phyloP scores from a whole-genome alignment of 108 stramenopile species.

The Stephanodiscus triporus region DNA sequence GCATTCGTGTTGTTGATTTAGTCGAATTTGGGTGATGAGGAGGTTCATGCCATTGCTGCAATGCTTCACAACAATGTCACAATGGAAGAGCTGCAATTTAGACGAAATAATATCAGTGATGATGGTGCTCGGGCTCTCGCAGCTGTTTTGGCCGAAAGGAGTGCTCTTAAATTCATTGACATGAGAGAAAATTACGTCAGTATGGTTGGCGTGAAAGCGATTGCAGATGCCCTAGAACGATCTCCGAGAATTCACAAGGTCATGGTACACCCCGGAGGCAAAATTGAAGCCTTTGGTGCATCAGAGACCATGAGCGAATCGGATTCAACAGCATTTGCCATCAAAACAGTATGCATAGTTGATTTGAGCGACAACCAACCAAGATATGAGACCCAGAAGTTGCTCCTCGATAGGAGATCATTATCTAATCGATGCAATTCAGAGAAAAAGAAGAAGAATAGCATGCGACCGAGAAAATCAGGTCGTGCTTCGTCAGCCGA shows the following conservation, averaged over 20 bases:
- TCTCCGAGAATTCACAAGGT: slow-evolving; percentile 74
- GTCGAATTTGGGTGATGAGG: slow-evolving; percentile 61
- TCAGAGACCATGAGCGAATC: slow-evolving; percentile 26
- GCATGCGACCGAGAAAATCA: slow-evolving; percentile 3
- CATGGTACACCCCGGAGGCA: slow-evolving; percentile 86
- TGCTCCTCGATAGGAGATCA: not conserved
- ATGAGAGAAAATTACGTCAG: slow-evolving; percentile 69
- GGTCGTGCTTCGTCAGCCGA: slow-evolving; percentile 6
- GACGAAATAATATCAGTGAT: slow-evolving; percentile 69
- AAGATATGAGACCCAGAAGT: not conserved
- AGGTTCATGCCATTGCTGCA: slow-evolving; percentile 78
- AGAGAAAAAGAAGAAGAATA: not conserved
- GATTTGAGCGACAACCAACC: slow-evolving; percentile 70
- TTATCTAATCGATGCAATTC: not conserved
- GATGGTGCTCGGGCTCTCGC: slow-evolving; percentile 79
- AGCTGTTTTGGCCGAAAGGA: slow-evolving; percentile 65
- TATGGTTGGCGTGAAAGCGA: slow-evolving; percentile 59
- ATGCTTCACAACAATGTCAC: slow-evolving; percentile 70
- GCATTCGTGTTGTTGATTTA: not conserved
- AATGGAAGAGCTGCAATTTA: slow-evolving; percentile 73
- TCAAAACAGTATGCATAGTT: slow-evolving; percentile 80
- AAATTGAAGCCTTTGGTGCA: slow-evolving; percentile 86
- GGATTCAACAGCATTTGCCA: slow-evolving; percentile 38
- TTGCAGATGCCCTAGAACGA: slow-evolving; percentile 69
- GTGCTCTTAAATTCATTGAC: slow-evolving; percentile 63